Conservation (phyloP, 371 early-diverging fungal genomes). For the Capniomyces stellatus region DNA sequence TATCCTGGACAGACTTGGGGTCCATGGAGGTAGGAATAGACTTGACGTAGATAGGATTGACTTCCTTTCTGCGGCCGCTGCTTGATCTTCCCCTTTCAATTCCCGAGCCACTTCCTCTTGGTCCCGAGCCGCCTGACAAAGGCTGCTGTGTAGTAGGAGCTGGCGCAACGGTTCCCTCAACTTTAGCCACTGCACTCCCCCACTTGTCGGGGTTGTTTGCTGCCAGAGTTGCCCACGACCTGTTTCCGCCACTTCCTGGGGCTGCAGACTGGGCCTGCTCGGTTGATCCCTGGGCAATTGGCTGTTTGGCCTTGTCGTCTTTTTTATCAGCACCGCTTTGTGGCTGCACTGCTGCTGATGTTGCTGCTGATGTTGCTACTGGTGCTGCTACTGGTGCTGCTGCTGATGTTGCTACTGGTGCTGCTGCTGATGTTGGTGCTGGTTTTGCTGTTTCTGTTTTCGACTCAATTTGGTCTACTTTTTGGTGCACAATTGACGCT, state of each 20-base stretch:
- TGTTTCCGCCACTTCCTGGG: slow-evolving; percentile 21
- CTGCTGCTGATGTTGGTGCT: not conserved
- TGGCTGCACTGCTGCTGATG: slow-evolving; percentile 1
- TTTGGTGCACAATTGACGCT: not conserved
- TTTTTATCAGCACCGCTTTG: not conserved
- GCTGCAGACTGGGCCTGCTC: slow-evolving; percentile 11
- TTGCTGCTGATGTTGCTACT: slow-evolving; percentile 7
- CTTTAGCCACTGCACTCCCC: slow-evolving; percentile 21
- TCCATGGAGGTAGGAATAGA: not conserved
- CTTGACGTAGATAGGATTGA: not conserved
- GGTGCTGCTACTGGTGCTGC: slow-evolving; percentile 9
- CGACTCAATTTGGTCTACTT: no score
- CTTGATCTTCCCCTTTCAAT: not conserved
- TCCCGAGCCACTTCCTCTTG: not conserved
- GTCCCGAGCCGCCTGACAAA: not conserved
- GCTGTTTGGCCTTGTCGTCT: not conserved
- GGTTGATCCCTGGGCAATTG: not conserved
- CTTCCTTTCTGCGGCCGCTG: not conserved
- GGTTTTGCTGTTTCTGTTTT: no score
- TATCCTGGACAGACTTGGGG: not conserved
- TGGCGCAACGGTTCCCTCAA: slow-evolving; percentile 20
- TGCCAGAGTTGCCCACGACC: slow-evolving; percentile 38
- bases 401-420: not conserved
- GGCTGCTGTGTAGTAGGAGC: slow-evolving; percentile 3
- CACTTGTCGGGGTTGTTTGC: slow-evolving; percentile 22